Evolutionary conservation across 176 grass and related monocot genomes (phyloP).

Genomic region (Aechmea fasciata): DNA sequence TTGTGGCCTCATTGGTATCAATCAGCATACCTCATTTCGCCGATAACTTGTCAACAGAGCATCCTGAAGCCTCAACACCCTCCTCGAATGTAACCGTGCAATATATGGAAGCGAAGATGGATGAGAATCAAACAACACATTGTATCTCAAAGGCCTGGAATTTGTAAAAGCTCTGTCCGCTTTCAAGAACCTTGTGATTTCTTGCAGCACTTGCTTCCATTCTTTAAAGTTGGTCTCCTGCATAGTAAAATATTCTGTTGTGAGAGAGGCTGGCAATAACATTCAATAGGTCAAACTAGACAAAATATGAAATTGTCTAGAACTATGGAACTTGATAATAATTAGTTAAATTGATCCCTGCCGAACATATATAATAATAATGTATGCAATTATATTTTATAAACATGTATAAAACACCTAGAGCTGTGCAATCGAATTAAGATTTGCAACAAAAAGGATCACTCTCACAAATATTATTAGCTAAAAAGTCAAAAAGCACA

Average conservation of each 20-base stretch:
- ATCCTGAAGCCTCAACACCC: conserved; percentile 71
- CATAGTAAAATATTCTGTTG: conserved; percentile 13
- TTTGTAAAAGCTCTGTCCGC: conserved; percentile 59
- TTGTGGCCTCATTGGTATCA: neutral
- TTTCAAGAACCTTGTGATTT: conserved; percentile 81
- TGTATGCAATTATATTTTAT: neutral
- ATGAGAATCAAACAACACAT: conserved; percentile 67
- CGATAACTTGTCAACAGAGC: conserved; percentile 84
- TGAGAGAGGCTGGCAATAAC: conserved; percentile 13
- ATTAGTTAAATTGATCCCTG: neutral
- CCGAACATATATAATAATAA: neutral
- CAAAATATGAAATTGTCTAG: neutral
- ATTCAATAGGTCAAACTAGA: neutral
- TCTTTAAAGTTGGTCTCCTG: conserved; percentile 94
- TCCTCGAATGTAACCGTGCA: conserved; percentile 71
- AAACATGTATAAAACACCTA: no score
- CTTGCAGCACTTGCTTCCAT: conserved; percentile 88
- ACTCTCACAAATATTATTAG: no score
- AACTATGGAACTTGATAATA: neutral
- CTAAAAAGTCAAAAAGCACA: no score
- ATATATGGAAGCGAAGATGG: conserved; percentile 60
- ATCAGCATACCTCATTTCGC: conserved; percentile 59
- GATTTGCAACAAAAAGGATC: no score
- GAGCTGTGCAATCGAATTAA: no score
- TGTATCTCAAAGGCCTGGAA: conserved; percentile 73